These are phyloP conservation scores for Botrytis aclada DNA, from an alignment of 2,329 filamentous ascomycete species.

Conservation along the genomic window DNA sequence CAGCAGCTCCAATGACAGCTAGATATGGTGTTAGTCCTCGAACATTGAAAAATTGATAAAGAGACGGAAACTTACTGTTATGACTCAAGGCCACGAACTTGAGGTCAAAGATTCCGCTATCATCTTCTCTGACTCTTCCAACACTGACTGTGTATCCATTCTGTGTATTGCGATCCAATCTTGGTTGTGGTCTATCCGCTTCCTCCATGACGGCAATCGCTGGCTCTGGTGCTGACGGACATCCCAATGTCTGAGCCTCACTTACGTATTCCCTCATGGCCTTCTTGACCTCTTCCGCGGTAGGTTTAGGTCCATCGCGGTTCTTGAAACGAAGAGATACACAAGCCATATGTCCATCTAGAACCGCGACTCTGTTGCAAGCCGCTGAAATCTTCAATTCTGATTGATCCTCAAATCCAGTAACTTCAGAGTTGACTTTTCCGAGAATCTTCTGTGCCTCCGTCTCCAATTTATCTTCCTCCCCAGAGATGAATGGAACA, in stretches of 20 bases:
- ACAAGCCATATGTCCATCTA: slow-evolving; percentile 94
- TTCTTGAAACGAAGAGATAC: slow-evolving; percentile 81
- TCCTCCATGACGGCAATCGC: slow-evolving; percentile 89
- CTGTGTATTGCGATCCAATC: slow-evolving; percentile 81
- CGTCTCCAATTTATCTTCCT: slow-evolving; percentile 94
- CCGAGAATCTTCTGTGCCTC: slow-evolving; percentile 96
- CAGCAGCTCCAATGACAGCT: slow-evolving; percentile 93
- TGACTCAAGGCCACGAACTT: slow-evolving; percentile 94
- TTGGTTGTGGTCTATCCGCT: slow-evolving; percentile 83
- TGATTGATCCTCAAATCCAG: slow-evolving; percentile 72
- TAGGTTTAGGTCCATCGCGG: slow-evolving; percentile 61
- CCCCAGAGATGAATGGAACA: slow-evolving; percentile 86
- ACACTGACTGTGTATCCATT: slow-evolving; percentile 89
- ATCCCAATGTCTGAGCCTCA: slow-evolving; percentile 79
- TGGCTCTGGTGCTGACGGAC: slow-evolving; percentile 77
- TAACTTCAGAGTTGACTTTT: slow-evolving; percentile 64
- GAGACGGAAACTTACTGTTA: slow-evolving; percentile 48
- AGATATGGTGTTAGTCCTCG: slow-evolving; percentile 19
- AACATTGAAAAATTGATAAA: not conserved
- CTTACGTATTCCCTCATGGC: slow-evolving; percentile 78
- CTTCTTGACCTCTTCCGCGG: slow-evolving; percentile 70
- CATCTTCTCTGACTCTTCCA: slow-evolving; percentile 75
- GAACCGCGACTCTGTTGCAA: slow-evolving; percentile 91
- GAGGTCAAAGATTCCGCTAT: slow-evolving; percentile 86
- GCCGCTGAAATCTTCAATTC: slow-evolving; percentile 76